Conservation (phyloP, 2,329 filamentous ascomycete species). For the Aspergillus pseudoglaucus region DNA sequence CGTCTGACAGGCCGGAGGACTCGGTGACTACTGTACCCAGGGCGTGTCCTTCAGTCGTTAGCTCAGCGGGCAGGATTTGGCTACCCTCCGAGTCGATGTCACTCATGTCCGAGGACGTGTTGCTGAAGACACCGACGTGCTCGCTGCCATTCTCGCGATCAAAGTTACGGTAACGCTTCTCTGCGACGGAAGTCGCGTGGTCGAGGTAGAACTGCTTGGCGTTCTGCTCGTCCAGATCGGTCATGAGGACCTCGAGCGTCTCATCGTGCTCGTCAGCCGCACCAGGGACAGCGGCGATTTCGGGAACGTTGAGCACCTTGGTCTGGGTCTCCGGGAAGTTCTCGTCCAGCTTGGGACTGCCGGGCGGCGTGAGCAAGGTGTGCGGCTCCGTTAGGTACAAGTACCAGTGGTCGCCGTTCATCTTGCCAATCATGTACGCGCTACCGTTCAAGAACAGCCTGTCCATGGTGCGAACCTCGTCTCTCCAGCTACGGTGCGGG, state of each 20-base stretch:
- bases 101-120: slow-evolving; percentile 59
- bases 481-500: slow-evolving; percentile 94
- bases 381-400: slow-evolving; percentile 90
- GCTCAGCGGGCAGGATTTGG: slow-evolving; percentile 57
- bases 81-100: slow-evolving; percentile 48
- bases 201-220: slow-evolving; percentile 65
- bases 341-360: slow-evolving; percentile 58
- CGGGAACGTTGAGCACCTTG: slow-evolving; percentile 52
- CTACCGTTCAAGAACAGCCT: slow-evolving; percentile 86
- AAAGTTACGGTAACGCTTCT: slow-evolving; percentile 68
- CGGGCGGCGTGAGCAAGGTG: slow-evolving; percentile 70
- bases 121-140: slow-evolving; percentile 68
- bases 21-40: slow-evolving; percentile 90
- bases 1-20: slow-evolving; percentile 75
- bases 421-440: slow-evolving; percentile 99
- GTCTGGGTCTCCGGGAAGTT: slow-evolving; percentile 49
- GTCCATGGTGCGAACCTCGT: slow-evolving; percentile 89
- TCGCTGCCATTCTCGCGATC: slow-evolving; percentile 53
- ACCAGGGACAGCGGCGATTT: slow-evolving; percentile 13
- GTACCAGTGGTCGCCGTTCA: slow-evolving; percentile 99
- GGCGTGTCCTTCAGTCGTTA: slow-evolving; percentile 89
- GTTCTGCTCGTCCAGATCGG: slow-evolving; percentile 60
- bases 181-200: slow-evolving; percentile 83
- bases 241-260: slow-evolving; percentile 61
- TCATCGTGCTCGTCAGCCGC: slow-evolving; percentile 39